These are phyloP conservation scores for Monosporozyma yasuniensis DNA, from an alignment of 805 yeast species.

Conservation along the genomic window DNA sequence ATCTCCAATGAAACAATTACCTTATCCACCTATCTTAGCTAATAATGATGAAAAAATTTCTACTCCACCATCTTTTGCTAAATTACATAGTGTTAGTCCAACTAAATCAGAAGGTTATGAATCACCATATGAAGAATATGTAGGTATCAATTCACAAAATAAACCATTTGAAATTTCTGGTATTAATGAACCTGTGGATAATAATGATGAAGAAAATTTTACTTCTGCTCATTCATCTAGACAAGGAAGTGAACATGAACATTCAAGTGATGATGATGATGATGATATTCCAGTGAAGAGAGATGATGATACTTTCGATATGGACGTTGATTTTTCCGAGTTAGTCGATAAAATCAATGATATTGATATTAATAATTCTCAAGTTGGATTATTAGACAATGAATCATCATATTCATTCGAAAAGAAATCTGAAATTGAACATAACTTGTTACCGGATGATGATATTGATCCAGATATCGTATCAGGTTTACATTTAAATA, in stretches of 20 bases:
- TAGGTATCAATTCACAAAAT: slow-evolving; percentile 14
- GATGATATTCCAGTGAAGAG: slow-evolving; percentile 4
- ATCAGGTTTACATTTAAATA: background rate
- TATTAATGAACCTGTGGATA: slow-evolving; percentile 15
- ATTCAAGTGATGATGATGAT: slow-evolving; percentile 6
- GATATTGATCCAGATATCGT: background rate
- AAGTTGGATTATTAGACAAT: too few species aligned
- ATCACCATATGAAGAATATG: slow-evolving; percentile 23
- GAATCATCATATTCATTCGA: background rate
- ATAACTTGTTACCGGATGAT: background rate
- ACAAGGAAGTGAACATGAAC: background rate
- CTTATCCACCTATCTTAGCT: background rate
- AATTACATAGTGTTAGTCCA: background rate
- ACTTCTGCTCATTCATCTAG: slow-evolving; percentile 3
- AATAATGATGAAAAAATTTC: background rate
- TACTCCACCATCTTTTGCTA: slow-evolving; percentile 6
- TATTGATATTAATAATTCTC: slow-evolving; percentile 8
- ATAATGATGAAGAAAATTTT: slow-evolving; percentile 8
- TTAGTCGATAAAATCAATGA: slow-evolving; percentile 16
- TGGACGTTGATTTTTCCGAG: slow-evolving; percentile 8
- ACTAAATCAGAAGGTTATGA: slow-evolving; percentile 4
- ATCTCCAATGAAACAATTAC: background rate
- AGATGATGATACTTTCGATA: background rate
- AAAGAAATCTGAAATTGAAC: background rate
- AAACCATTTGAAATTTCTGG: slow-evolving; percentile 20